Evolutionary conservation across 345 rosid species (phyloP).

Genomic region (Nephelium lappaceum): DNA sequence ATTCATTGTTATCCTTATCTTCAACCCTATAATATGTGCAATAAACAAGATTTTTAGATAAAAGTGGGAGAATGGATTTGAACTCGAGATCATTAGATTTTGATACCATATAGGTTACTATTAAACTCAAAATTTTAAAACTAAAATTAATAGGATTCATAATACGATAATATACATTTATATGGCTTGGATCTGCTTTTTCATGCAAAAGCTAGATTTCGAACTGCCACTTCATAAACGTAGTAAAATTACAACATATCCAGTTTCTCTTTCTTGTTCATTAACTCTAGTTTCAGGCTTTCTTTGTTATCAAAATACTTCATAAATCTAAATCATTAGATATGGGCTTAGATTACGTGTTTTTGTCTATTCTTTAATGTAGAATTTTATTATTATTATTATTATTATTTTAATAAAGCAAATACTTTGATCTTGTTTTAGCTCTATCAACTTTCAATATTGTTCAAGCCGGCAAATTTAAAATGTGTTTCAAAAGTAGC

Average conservation of each 20-base stretch:
- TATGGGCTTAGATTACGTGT: background rate
- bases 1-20: no score
- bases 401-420: background rate
- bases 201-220: slow-evolving; percentile 84
- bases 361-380: background rate
- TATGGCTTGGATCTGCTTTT: slow-evolving; percentile 75
- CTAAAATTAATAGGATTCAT: no score
- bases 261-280: slow-evolving; percentile 52
- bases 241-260: slow-evolving; percentile 69
- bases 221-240: slow-evolving; percentile 88
- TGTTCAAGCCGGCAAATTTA: background rate
- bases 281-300: background rate
- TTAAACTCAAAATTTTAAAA: no score
- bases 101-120: no score
- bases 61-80: no score
- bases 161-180: slow-evolving; percentile 74
- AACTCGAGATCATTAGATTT: no score
- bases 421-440: background rate
- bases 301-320: background rate
- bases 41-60: no score
- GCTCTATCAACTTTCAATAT: background rate
- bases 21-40: no score
- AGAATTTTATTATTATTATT: background rate
- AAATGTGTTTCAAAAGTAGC: slow-evolving; percentile 10
- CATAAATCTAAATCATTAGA: background rate